Evolutionary conservation across 2,329 filamentous ascomycete genomes (phyloP), one percentile per base, ranked within the genome.

Genomic region (Trichoderma harzianum): DNA sequence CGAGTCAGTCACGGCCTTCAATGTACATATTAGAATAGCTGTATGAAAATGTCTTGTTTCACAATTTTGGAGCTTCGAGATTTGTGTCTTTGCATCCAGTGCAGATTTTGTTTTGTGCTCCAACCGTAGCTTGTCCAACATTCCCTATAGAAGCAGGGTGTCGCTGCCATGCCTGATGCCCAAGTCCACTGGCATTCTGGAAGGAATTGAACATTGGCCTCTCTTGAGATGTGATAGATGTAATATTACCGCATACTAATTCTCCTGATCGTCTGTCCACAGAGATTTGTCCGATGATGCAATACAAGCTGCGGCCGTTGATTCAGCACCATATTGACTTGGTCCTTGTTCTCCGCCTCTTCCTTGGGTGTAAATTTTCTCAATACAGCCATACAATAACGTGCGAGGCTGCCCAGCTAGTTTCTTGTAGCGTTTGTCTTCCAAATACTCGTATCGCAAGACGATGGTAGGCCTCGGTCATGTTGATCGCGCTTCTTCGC

Each of bases 351-450:
- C 43, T 51, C 43, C 3, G 21, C 43, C n/a, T 21, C n/a, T 21
- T 51, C n/a, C 3, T 12, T 5, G 10, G 10, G n/a, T 0, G 0
- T n/a, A 51, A 0, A n/a, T 51, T 3, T 8, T 51, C 10, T 16
- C n/a, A 51, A 51, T 21, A n/a, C n/a, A 21, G 8, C 1, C 43
- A 11, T 21, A 47, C 43, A 26, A 26, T 26, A 26, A 26, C 26
- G 26, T 26, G 5, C 26, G 26, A 26, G 26, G 26, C 26, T 26
- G 26, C 26, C 26, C 26, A 26, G 26, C 26, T 26, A 26, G 26
- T 12, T 51, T 51, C 16, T 21, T 21, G 18, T 7, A 12, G 43
- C n/a, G 4, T 5, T 51, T 5, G 12, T n/a, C 43, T 51, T 51
- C 10, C 43, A 21, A 10, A n/a, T 12, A 2, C 1, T 21, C 10